A percentile compares a stretch with the other conserved stretches of the same genome.
Evolutionary conservation across 208 protist genomes (phyloP).

Genomic region (Lotmaria passim): DNA sequence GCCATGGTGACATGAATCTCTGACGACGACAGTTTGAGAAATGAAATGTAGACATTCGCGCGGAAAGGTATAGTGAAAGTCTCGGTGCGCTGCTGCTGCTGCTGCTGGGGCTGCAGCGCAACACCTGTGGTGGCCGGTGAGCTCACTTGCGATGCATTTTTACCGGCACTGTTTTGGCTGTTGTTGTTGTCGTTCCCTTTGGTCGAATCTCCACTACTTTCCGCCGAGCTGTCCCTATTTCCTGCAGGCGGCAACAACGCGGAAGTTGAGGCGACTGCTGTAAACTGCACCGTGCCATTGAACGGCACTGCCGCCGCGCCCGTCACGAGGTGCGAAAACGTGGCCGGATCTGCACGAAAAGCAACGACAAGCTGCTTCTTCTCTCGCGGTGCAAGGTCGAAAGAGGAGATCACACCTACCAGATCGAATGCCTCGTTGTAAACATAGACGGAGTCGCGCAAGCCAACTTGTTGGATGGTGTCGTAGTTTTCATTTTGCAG

Average conservation of each 20-base stretch:
- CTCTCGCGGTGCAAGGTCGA: slow-evolving; percentile 49
- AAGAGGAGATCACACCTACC: slow-evolving; percentile 46
- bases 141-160: not conserved
- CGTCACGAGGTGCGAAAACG: slow-evolving; percentile 62
- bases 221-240: too few relatives aligned
- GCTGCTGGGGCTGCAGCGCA: not conserved
- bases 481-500: slow-evolving; percentile 65
- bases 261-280: too few relatives aligned
- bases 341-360: slow-evolving; percentile 54
- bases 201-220: not conserved
- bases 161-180: not conserved
- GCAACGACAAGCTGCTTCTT: slow-evolving; percentile 59
- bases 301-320: slow-evolving; percentile 41
- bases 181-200: not conserved
- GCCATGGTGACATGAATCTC: slow-evolving; percentile 77
- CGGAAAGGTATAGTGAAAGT: slow-evolving; percentile 59
- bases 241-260: too few relatives aligned
- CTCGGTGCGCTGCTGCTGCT: slow-evolving; percentile 31
- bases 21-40: slow-evolving; percentile 58
- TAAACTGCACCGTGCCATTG: slow-evolving; percentile 55
- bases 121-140: not conserved
- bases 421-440: slow-evolving; percentile 76
- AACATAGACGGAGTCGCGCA: slow-evolving; percentile 20
- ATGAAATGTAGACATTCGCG: slow-evolving; percentile 74
- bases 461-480: slow-evolving; percentile 23